These are phyloP conservation scores for Leucoagaricus sp. DNA, from an alignment of 1,284 basidiomycete species.

Conservation along the genomic window DNA sequence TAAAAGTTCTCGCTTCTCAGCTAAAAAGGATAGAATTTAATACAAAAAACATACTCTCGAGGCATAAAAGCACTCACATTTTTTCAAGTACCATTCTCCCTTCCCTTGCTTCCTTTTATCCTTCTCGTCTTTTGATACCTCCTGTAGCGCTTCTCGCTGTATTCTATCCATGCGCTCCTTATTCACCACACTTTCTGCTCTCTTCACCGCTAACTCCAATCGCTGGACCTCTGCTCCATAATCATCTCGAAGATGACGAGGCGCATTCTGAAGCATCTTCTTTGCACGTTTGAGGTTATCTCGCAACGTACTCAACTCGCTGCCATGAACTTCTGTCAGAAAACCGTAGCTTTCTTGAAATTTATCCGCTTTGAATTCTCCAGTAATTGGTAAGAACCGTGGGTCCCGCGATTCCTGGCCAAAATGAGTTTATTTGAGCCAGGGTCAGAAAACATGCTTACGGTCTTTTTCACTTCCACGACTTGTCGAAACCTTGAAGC, in stretches of 20 bases:
- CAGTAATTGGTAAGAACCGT: constrained; percentile 79
- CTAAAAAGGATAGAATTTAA: constrained; percentile 39
- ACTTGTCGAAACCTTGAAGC: constrained; percentile 80
- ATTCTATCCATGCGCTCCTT: constrained; percentile 70
- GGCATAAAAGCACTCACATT: constrained; percentile 50
- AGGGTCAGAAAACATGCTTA: constrained; percentile 36
- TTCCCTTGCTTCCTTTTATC: constrained; percentile 80
- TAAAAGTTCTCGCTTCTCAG: constrained; percentile 75
- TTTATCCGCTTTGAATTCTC: constrained; percentile 68
- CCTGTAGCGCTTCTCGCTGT: constrained; percentile 65
- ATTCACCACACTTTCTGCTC: constrained; percentile 79
- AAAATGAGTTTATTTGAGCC: not conserved
- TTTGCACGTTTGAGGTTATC: constrained; percentile 69
- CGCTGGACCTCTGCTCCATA: constrained; percentile 71
- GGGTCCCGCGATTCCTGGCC: constrained; percentile 83
- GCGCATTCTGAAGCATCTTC: constrained; percentile 67
- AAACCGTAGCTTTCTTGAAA: constrained; percentile 84
- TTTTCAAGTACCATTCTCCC: constrained; percentile 86
- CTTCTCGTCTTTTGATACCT: constrained; percentile 67
- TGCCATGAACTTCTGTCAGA: constrained; percentile 65
- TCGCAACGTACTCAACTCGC: constrained; percentile 70
- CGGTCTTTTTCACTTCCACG: constrained; percentile 69
- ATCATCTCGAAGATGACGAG: constrained; percentile 62
- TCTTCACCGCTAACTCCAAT: constrained; percentile 80
- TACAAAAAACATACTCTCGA: constrained; percentile 1